Evolutionary conservation across 2,329 filamentous ascomycete genomes (phyloP).

Genomic region (Metarhizium robertsii): DNA sequence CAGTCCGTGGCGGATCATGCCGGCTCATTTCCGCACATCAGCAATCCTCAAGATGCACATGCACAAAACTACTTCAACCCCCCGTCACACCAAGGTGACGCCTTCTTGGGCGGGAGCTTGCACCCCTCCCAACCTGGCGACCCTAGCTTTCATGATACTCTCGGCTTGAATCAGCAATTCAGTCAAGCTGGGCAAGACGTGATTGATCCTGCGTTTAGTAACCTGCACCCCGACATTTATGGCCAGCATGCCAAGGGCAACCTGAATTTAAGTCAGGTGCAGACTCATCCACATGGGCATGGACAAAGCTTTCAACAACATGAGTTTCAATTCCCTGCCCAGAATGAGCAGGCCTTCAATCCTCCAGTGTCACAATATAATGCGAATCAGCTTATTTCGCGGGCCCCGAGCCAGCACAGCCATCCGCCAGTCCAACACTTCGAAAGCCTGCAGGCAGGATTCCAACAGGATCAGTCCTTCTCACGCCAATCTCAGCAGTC

Average conservation of each 20-base stretch:
- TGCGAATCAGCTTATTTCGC: slow-evolving; percentile 24
- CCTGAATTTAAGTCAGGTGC: slow-evolving; percentile 19
- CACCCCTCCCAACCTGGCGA: slow-evolving; percentile 20
- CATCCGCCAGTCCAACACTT: slow-evolving; percentile 26
- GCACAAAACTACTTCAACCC: slow-evolving; percentile 25
- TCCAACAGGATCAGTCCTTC: slow-evolving; percentile 17
- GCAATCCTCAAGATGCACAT: slow-evolving; percentile 18
- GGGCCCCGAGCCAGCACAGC: slow-evolving; percentile 20
- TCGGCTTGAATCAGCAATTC: slow-evolving; percentile 25
- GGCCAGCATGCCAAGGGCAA: slow-evolving; percentile 23
- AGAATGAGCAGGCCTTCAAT: slow-evolving; percentile 23
- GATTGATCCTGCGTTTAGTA: slow-evolving; percentile 27
- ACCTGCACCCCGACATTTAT: slow-evolving; percentile 28
- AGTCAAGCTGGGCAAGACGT: slow-evolving; percentile 24
- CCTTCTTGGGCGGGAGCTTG: slow-evolving; percentile 21
- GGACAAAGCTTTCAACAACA: slow-evolving; percentile 23
- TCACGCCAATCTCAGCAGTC: slow-evolving; percentile 19
- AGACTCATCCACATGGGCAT: slow-evolving; percentile 20
- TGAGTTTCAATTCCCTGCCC: slow-evolving; percentile 23
- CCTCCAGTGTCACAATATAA: slow-evolving; percentile 22
- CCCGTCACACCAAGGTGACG: slow-evolving; percentile 18
- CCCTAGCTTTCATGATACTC: slow-evolving; percentile 18
- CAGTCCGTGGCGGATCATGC: slow-evolving; percentile 25
- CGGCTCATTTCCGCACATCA: slow-evolving; percentile 21
- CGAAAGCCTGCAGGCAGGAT: slow-evolving; percentile 16